Evolutionary conservation across 148 eudicot genomes (phyloP).

Genomic region (Nyssa sinensis): DNA sequence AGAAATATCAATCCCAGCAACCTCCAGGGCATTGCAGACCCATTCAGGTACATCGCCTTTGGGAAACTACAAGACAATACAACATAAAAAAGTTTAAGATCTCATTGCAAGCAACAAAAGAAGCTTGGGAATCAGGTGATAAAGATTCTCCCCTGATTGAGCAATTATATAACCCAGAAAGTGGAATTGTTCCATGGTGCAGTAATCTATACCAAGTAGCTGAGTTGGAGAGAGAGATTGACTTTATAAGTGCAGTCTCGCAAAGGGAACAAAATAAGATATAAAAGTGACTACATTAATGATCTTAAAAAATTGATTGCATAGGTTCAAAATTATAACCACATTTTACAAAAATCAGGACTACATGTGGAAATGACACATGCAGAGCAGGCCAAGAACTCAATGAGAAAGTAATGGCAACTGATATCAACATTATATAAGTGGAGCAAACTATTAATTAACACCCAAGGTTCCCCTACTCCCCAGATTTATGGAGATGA

Average conservation of each 20-base stretch:
- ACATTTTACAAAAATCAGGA: no score
- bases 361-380: not conserved
- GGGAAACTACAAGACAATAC: conserved; percentile 54
- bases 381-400: not conserved
- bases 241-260: no score
- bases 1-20: conserved; percentile 79
- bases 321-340: no score
- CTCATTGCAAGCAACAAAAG: not conserved
- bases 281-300: not conserved
- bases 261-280: not conserved
- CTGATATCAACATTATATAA: no score
- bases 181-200: not conserved
- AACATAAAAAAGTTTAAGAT: not conserved
- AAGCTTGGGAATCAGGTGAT: not conserved
- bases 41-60: conserved; percentile 84
- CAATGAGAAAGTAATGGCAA: no score
- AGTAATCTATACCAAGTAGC: no score
- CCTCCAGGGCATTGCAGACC: conserved; percentile 93
- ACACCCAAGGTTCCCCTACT: no score
- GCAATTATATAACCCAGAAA: no score
- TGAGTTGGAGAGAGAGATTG: no score
- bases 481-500: no score
- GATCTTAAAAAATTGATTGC: not conserved
- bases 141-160: not conserved
- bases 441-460: no score